A percentile compares a stretch with the other conserved stretches of the same genome.
Conservation (phyloP, 352 stramenopile species). For the Elongisporangium undulatum region DNA sequence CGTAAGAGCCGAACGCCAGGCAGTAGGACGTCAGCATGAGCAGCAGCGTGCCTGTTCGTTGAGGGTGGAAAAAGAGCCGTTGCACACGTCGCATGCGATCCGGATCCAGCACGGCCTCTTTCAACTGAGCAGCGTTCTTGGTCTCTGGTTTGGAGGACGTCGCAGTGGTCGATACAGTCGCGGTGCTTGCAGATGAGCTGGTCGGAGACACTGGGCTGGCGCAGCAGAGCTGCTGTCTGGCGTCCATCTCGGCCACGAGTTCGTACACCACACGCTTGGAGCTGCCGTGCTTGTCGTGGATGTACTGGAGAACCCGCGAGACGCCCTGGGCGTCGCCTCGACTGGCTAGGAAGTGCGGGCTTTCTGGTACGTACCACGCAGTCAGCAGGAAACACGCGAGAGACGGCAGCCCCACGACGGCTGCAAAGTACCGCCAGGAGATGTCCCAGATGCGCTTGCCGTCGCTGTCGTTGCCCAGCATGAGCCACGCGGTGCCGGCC, state of each 20-base stretch:
- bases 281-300: constrained; percentile 47
- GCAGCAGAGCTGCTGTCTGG: constrained; percentile 4
- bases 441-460: constrained; percentile 63
- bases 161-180: neutral
- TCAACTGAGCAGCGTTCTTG: neutral
- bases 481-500: constrained; percentile 78
- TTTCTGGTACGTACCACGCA: constrained; percentile 75
- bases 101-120: constrained; percentile 50
- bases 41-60: constrained; percentile 41
- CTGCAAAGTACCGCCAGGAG: constrained; percentile 83
- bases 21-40: constrained; percentile 70
- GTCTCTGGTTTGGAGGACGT: constrained; percentile 4
- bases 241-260: constrained; percentile 54
- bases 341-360: constrained; percentile 69
- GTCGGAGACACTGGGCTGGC: neutral
- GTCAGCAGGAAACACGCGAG: constrained; percentile 61
- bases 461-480: constrained; percentile 63
- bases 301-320: constrained; percentile 56
- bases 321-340: constrained; percentile 50
- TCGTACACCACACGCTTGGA: constrained; percentile 56
- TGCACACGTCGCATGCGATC: constrained; percentile 40
- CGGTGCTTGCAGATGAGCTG: neutral
- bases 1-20: constrained; percentile 90
- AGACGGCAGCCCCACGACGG: constrained; percentile 68
- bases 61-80: constrained; percentile 43